These are phyloP conservation scores for Apophysomyces ossiformis DNA, from an alignment of 371 early-diverging fungal genomes.

Conservation along the genomic window DNA sequence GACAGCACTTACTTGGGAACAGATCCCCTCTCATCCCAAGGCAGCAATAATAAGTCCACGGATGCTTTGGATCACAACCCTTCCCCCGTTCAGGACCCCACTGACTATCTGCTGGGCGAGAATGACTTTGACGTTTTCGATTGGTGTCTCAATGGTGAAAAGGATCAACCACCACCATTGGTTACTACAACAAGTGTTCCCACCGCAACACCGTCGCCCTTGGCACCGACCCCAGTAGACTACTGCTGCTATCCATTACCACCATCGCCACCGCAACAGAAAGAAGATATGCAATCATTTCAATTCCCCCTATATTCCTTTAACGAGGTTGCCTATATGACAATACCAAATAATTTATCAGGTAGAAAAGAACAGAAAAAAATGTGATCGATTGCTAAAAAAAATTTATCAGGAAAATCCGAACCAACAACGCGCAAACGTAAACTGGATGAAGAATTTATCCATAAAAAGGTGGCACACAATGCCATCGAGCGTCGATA, in stretches of 20 bases:
- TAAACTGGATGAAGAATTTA: neutral
- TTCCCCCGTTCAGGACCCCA: neutral
- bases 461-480: constrained; percentile 81
- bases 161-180: constrained; percentile 4
- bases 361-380: neutral
- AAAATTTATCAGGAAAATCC: neutral
- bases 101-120: constrained; percentile 2
- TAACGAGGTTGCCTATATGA: neutral
- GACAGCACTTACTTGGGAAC: neutral
- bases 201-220: neutral
- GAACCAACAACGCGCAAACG: neutral
- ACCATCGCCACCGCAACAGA: neutral
- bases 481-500: constrained; percentile 90
- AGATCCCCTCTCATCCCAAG: neutral
- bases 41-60: neutral
- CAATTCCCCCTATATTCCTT: neutral
- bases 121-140: constrained; percentile 8
- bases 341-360: neutral
- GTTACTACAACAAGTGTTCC: neutral
- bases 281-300: constrained; percentile 4
- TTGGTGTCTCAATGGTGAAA: neutral
- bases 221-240: neutral
- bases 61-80: neutral
- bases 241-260: constrained; percentile 3
- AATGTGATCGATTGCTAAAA: neutral